Percentiles rank a stretch among this genome's conserved stretches.
phyloP scores from a whole-genome alignment of 2,329 filamentous ascomycete species.

The Pseudogymnoascus sp. region DNA sequence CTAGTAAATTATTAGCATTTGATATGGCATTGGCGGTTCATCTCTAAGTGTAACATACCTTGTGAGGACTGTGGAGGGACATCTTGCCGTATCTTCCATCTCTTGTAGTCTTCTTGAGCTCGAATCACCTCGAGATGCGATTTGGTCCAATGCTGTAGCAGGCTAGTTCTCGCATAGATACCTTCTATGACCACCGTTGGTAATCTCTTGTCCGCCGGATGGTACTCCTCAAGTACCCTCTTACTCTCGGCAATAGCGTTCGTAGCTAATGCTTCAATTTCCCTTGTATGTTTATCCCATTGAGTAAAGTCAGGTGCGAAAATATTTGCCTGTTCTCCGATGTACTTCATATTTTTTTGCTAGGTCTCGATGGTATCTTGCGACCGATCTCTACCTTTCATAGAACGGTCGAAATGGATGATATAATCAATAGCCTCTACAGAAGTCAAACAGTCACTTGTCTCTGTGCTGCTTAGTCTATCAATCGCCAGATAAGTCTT shows the following conservation, averaged over 20 bases:
- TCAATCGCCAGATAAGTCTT: not conserved
- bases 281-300: not conserved
- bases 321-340: not conserved
- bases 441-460: not conserved
- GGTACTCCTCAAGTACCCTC: not conserved
- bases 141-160: not conserved
- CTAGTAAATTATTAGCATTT: not conserved
- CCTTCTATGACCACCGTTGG: not conserved
- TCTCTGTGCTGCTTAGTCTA: not conserved
- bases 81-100: not conserved
- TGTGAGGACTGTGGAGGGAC: not conserved
- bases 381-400: not conserved
- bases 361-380: not conserved
- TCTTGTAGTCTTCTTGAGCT: not conserved
- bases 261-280: not conserved
- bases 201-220: not conserved
- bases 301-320: not conserved
- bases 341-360: not conserved
- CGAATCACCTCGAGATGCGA: not conserved
- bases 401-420: not conserved
- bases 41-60: not conserved
- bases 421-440: not conserved
- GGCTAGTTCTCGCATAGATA: not conserved
- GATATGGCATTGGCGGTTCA: not conserved
- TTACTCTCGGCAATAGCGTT: not conserved